Conservation (phyloP, 2,329 filamentous ascomycete genomes). For the Colletotrichum australisinense region DNA sequence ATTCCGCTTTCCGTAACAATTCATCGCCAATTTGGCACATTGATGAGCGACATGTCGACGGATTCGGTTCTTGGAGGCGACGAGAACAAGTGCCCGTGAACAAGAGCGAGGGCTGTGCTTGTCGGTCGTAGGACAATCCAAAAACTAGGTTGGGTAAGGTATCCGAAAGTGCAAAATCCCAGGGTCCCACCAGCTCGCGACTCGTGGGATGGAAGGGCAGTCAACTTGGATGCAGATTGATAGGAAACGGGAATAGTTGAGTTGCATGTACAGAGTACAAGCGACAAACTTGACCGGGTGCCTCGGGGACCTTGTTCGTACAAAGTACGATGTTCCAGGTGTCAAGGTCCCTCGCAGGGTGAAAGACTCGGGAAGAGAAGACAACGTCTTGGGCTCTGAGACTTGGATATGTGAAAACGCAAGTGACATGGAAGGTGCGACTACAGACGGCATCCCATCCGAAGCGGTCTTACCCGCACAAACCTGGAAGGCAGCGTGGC, state of each 20-base stretch:
- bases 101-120: background rate
- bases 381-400: background rate
- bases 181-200: slow-evolving; percentile 4
- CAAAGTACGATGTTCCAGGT: too few relatives aligned
- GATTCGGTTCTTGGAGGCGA: background rate
- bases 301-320: background rate
- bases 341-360: background rate
- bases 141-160: background rate
- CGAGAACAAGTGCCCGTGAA: background rate
- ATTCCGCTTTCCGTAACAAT: background rate
- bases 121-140: background rate
- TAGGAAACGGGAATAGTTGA: background rate
- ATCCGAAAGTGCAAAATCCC: background rate
- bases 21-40: background rate
- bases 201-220: background rate
- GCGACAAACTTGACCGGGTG: background rate
- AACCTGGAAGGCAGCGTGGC: background rate
- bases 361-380: background rate
- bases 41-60: background rate
- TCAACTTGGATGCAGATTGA: background rate
- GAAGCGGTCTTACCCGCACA: background rate
- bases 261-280: background rate
- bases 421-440: background rate
- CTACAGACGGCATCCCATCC: background rate
- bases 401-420: background rate